Evolutionary conservation across 108 stramenopile genomes (phyloP).

Genomic region (Aurantiochytrium sp.): DNA sequence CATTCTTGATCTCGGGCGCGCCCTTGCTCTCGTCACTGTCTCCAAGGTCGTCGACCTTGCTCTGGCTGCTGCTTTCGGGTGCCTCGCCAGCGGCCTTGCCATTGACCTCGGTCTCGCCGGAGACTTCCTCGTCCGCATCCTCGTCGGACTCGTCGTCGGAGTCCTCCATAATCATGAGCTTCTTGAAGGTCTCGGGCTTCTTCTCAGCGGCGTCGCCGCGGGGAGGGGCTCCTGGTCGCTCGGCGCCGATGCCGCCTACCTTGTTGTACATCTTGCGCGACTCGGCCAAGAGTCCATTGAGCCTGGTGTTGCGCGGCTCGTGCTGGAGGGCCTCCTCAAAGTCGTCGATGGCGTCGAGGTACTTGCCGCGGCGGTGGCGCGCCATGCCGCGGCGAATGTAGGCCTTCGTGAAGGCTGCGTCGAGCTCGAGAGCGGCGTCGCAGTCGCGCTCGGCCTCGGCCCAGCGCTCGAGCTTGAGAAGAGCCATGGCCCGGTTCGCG

Average conservation of each 20-base stretch:
- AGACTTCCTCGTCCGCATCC: neutral
- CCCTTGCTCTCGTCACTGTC: too few relatives aligned
- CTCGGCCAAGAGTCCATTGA: neutral
- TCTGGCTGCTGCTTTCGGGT: too few relatives aligned
- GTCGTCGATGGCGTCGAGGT: slow-evolving; percentile 17
- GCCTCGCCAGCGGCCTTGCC: neutral
- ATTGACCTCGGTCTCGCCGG: neutral
- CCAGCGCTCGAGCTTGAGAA: slow-evolving; percentile 31
- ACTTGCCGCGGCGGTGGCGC: slow-evolving; percentile 40
- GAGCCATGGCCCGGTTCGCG: slow-evolving; percentile 55
- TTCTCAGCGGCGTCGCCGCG: neutral
- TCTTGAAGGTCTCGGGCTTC: neutral
- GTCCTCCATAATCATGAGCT: slow-evolving; percentile 30
- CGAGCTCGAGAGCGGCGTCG: slow-evolving; percentile 41
- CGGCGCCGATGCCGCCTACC: slow-evolving; percentile 11
- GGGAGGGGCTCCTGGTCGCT: neutral
- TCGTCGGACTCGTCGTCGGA: neutral
- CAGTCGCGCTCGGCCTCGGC: slow-evolving; percentile 54
- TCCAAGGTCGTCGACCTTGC: too few relatives aligned
- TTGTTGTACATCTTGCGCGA: neutral
- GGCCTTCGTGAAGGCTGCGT: slow-evolving; percentile 50
- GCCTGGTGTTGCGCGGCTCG: neutral
- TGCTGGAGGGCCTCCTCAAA: slow-evolving; percentile 12
- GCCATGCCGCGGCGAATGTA: slow-evolving; percentile 50
- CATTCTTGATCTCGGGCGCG: too few relatives aligned